phyloP scores from a whole-genome alignment of 2,329 filamentous ascomycete species.

The Blastomyces silverae region DNA sequence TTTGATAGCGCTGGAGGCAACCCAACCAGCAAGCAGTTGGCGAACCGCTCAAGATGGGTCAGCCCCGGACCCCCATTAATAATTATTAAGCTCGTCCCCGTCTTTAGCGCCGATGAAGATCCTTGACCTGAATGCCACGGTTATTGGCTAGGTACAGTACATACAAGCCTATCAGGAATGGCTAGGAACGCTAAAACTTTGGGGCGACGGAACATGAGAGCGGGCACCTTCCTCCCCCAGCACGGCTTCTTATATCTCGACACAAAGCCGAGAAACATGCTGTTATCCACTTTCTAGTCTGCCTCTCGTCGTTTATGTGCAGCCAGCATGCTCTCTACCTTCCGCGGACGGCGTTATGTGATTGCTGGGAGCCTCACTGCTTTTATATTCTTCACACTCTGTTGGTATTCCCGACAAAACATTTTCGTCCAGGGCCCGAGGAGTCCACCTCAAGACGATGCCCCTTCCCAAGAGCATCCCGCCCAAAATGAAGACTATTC shows the following conservation, averaged over 20 bases:
- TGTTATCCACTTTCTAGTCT: not conserved
- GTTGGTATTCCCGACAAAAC: not conserved
- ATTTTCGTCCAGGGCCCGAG: not conserved
- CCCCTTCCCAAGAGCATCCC: not conserved
- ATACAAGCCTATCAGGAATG: not conserved
- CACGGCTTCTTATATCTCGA: not conserved
- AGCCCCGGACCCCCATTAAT: not conserved
- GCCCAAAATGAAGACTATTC: not conserved
- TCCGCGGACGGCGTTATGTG: constrained; percentile 4
- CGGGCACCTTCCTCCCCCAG: not conserved
- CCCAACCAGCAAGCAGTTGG: not conserved
- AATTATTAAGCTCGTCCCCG: too few species aligned
- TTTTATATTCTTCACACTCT: not conserved
- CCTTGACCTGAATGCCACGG: too few species aligned
- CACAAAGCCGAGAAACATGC: not conserved
- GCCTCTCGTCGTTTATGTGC: not conserved
- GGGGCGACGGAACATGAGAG: not conserved
- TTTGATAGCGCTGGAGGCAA: not conserved
- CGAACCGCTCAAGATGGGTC: not conserved
- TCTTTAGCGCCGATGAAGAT: not conserved
- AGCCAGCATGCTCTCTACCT: not conserved
- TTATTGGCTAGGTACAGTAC: too few species aligned
- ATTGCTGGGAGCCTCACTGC: not conserved
- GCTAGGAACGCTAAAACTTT: not conserved
- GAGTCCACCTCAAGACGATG: not conserved